Conservation (phyloP, 768 basidiomycete species). For the Auricularia sp. region DNA sequence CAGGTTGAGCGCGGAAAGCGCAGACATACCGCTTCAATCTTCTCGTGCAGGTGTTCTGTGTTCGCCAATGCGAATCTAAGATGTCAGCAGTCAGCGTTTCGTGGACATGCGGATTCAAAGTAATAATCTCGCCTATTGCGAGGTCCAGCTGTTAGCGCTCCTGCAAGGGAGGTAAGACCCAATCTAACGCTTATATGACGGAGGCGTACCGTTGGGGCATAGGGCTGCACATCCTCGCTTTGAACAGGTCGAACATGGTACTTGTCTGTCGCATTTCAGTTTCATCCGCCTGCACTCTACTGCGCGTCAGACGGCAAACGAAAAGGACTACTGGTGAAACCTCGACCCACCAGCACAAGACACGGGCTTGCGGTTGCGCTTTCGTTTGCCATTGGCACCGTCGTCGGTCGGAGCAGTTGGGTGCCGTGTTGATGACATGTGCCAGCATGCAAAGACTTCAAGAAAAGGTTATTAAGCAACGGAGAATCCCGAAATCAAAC, state of each 20-base stretch:
- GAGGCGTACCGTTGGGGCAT: slow-evolving; percentile 30
- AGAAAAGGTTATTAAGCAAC: too few relatives aligned
- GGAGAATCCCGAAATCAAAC: too few relatives aligned
- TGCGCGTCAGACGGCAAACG: too few relatives aligned
- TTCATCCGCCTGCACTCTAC: slow-evolving; percentile 18
- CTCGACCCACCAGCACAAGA: too few relatives aligned
- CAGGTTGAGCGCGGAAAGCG: background rate
- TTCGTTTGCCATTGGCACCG: too few relatives aligned
- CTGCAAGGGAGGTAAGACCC: background rate
- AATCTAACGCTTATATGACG: background rate
- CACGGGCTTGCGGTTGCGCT: too few relatives aligned
- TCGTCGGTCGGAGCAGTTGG: too few relatives aligned
- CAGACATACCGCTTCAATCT: background rate
- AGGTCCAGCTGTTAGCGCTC: background rate
- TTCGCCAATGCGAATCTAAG: background rate
- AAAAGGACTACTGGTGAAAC: too few relatives aligned
- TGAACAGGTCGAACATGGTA: slow-evolving; percentile 49
- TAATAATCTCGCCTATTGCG: background rate
- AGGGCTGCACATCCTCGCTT: slow-evolving; percentile 53
- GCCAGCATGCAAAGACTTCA: too few relatives aligned
- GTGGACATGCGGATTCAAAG: background rate
- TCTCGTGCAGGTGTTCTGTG: background rate
- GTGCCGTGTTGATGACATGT: too few relatives aligned
- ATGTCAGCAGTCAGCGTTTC: background rate
- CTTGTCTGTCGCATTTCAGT: slow-evolving; percentile 42